Base-by-base conservation (phyloP, 129 eudicot genomes). In the Artemisia annua region DNA sequence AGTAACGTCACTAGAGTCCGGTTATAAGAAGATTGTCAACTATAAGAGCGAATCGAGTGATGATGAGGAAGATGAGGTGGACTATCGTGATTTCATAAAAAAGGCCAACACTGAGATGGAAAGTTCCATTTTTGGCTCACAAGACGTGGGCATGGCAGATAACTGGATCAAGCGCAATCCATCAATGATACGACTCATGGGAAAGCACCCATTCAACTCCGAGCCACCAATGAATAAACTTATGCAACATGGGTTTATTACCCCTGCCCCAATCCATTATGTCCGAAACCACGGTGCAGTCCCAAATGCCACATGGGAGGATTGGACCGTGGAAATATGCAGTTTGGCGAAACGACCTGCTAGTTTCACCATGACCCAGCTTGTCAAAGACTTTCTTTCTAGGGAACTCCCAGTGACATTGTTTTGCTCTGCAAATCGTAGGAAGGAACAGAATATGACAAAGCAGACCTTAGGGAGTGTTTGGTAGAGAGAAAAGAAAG, bases 211-310 rank as follows among this genome's bases (percentile, higher is more conserved):
- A 20, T 95, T 95, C 73, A 95, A 95, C 81, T 83, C 94, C 13
- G 99, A 95, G 83, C 83, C 99, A 2, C 94, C 99, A 9, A 63
- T 95, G 71, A 63, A 76, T 15, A 91, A 91, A 52, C 92, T 95
- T 76, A 95, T 95, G 99, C 88, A 90, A 67, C 88, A 90, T 74
- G 99, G 99, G n/a, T 95, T 95, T 80, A 86, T 95, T 9, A 95
- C 99, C 18, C 97, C 99, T 2, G 94, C 85, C 16, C 97, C 97
- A 0, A 84, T 95, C 53, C 99, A 95, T 66, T 95, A 95, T 73
- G 99, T 95, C 16, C 91, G 98, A 3, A 94, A 94, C 82, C 98
- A 94, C 62, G 98, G 98, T 2, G 53, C 84, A 1, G 98, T 94
- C 43, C 99, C 99, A 0, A 73, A 80, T 13, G 87, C 88, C 12